Conservation (phyloP, 1,284 basidiomycete species). For the Irpex lacteus region DNA sequence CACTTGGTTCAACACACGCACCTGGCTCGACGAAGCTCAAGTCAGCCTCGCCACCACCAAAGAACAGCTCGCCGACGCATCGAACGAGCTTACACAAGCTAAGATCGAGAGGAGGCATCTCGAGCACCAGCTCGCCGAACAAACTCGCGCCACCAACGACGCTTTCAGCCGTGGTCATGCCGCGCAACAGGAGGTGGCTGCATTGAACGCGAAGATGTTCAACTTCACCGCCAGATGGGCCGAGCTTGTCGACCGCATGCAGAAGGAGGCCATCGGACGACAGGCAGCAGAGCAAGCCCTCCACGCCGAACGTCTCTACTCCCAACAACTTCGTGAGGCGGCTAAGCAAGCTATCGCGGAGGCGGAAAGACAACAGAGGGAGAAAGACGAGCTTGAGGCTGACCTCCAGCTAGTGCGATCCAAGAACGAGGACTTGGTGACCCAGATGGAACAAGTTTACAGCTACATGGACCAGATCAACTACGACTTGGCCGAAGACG, state of each 20-base stretch:
- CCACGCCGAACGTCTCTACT: background rate
- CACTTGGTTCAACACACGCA: background rate
- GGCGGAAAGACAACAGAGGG: too few species aligned
- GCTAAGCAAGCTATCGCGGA: background rate
- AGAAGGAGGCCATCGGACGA: background rate
- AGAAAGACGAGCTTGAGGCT: background rate
- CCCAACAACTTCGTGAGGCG: background rate
- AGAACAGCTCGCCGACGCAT: background rate
- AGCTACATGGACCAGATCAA: background rate
- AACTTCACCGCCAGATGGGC: background rate
- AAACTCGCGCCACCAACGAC: background rate
- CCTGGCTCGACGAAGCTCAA: background rate
- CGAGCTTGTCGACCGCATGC: background rate
- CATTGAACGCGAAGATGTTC: background rate
- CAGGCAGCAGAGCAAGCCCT: background rate
- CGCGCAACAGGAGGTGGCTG: background rate
- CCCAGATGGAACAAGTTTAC: background rate
- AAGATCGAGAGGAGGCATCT: background rate
- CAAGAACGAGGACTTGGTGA: background rate
- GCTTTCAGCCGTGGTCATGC: background rate
- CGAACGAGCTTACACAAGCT: background rate
- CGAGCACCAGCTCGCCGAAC: background rate
- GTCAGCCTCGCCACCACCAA: background rate
- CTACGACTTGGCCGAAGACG: background rate
- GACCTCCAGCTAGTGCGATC: background rate